Evolutionary conservation across 2,329 filamentous ascomycete genomes (phyloP).

Genomic region (Fusarium dimerum): DNA sequence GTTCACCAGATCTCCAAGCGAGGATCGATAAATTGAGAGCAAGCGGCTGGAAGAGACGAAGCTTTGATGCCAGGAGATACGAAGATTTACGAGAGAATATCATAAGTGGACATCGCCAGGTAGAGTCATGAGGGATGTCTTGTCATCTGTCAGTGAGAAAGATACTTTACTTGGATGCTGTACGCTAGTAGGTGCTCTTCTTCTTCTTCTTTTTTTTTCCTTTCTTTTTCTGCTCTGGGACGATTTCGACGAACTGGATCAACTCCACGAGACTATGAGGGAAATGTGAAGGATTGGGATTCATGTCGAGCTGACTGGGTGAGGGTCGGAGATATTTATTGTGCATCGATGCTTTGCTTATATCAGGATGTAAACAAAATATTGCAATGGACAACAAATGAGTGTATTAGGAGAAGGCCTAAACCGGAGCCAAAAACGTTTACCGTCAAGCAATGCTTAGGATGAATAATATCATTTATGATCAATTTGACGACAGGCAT

Average conservation of each 20-base stretch:
- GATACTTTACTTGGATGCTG: not conserved
- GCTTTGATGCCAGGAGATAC: constrained; percentile 56
- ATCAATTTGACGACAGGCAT: no score
- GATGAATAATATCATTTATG: no score
- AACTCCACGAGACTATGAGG: not conserved
- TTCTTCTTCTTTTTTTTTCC: no score
- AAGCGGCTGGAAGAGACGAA: constrained; percentile 56
- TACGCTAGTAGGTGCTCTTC: not conserved
- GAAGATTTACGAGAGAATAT: constrained; percentile 53
- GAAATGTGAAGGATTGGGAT: no score
- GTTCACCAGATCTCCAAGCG: constrained; percentile 45
- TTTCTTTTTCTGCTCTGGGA: not conserved
- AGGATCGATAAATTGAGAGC: constrained; percentile 57
- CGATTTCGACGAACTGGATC: not conserved
- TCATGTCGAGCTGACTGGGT: not conserved
- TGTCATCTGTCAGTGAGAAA: not conserved
- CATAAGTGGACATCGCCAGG: constrained; percentile 42
- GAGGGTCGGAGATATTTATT: no score
- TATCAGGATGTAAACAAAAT: no score
- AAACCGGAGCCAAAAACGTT: no score
- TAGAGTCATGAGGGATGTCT: constrained; percentile 31
- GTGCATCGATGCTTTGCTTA: no score
- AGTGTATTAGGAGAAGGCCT: no score
- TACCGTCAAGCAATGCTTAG: no score
- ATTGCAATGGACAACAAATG: no score